Evolutionary conservation across 2,329 filamentous ascomycete genomes (phyloP), one percentile per base, ranked within the genome.

Genomic region (Dryadomyces quercus-mongolicae): DNA sequence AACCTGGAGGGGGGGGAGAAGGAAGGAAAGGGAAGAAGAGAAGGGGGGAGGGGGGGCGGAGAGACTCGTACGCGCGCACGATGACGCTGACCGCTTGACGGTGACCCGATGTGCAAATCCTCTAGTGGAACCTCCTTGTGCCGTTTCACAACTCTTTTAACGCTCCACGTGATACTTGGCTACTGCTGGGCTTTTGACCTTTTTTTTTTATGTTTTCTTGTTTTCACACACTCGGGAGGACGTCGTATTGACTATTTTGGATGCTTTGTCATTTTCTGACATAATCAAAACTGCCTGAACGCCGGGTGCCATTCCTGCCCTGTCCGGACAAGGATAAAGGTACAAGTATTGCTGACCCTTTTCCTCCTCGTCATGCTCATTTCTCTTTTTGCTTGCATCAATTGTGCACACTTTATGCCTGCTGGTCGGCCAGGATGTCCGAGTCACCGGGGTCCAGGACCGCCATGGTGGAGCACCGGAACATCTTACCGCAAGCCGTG

Each of bases 401-500:
- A n/a, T 18, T 18, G 42, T 44, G 12, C 12, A 44, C 42, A 44
- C 10, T 44, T 74, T 84, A 86, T 67, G 78, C 75, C 69, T 77
- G 72, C 71, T 84, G 82, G 74, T 88, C 84, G 75, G 78, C 85
- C 66, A 98, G 82, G 74, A 98, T 98, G 75, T 98, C 93, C 65
- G 89, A 95, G 84, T 97, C 87, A 84, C 92, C 93, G 71, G 91
- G 90, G 75, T 98, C 93, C 64, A 97, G 78, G 70, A 97, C 86
- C 66, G 91, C 85, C 87, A 98, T 94, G 75, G 91, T 95, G 64
- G 88, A 92, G 84, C 88, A 95, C 66, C 90, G 84, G 61, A 95
- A 98, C 71, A 98, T 86, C 81, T 97, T 97, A 81, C 93, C 93
- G 78, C 91, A 96, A 65, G 90, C 91, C 70, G 91, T 97, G 69